phyloP scores from a whole-genome alignment of 164 flowering plant genomes.

The Aristolochia fimbriata region DNA sequence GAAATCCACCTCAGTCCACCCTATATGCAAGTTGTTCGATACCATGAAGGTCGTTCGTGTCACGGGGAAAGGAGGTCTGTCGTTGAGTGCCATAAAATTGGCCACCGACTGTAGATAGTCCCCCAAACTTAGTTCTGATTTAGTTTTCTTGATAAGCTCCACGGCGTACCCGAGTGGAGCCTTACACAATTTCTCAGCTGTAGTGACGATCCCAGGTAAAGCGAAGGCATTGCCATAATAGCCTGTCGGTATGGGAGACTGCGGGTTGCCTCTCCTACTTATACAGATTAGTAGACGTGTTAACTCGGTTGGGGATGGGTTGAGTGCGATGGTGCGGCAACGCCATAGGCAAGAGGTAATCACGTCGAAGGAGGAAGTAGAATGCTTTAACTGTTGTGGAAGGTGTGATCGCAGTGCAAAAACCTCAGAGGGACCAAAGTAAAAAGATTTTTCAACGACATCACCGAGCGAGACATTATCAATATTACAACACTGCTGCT shows the following conservation, averaged over 20 bases:
- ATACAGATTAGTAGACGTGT: conserved; percentile 10
- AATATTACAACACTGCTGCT: no score
- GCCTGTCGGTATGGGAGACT: conserved; percentile 16
- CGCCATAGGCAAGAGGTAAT: conserved; percentile 28
- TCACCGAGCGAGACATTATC: not conserved
- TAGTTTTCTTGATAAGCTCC: conserved; percentile 16
- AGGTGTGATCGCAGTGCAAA: conserved; percentile 8
- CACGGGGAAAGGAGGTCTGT: conserved; percentile 13
- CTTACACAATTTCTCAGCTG: conserved; percentile 8
- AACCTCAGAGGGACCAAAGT: conserved; percentile 15
- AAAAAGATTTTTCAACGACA: conserved; percentile 15
- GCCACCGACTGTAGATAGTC: conserved; percentile 24
- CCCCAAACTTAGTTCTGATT: conserved; percentile 4
- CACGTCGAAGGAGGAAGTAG: conserved; percentile 16
- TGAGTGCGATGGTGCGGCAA: conserved; percentile 23
- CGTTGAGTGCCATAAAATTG: conserved; percentile 17
- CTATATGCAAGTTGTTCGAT: conserved; percentile 19
- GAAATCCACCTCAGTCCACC: not conserved
- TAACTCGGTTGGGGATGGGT: conserved; percentile 11
- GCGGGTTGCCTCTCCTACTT: conserved; percentile 7
- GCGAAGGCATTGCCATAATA: conserved; percentile 23
- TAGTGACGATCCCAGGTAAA: conserved; percentile 7
- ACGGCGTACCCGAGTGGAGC: conserved; percentile 17
- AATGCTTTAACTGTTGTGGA: conserved; percentile 6
- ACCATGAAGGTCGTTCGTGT: conserved; percentile 28